A percentile compares a stretch with the other conserved stretches of the same genome.
These are phyloP conservation scores for Cryphonectria radicalis DNA, from an alignment of 2,329 filamentous ascomycete species.

Conservation along the genomic window DNA sequence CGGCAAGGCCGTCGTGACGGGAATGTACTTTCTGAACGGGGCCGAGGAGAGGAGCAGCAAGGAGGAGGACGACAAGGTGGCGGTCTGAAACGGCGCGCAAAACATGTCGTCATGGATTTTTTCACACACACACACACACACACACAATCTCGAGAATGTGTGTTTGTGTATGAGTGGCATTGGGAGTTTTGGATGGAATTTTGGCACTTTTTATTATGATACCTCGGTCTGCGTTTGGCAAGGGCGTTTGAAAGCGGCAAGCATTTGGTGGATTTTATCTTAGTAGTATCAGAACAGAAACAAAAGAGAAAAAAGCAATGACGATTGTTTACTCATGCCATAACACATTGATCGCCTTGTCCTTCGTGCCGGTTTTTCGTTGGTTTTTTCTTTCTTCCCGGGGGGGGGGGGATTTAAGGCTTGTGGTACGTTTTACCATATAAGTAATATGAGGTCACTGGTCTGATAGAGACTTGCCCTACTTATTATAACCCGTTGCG, in stretches of 20 bases:
- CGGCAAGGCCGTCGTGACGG: constrained; percentile 50
- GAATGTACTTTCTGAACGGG: constrained; percentile 50
- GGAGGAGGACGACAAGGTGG: constrained; percentile 13
- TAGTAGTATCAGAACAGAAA: not conserved
- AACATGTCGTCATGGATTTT: not conserved
- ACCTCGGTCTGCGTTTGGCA: not conserved
- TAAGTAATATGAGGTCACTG: not conserved
- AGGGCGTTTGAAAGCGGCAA: not conserved
- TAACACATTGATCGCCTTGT: not conserved
- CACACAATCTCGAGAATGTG: not conserved
- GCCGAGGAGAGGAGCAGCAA: constrained; percentile 44
- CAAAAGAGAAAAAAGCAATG: not conserved
- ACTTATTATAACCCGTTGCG: not conserved
- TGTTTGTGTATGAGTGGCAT: not conserved
- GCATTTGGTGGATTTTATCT: not conserved
- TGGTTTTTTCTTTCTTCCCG: no score
- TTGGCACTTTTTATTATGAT: not conserved
- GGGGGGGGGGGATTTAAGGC: not conserved
- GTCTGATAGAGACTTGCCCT: not conserved
- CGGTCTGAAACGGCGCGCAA: not conserved
- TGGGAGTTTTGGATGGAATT: constrained; percentile 8
- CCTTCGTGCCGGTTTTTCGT: not conserved
- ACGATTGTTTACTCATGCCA: not conserved
- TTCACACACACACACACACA: no score
- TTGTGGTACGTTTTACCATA: not conserved